These are phyloP conservation scores for Bacterosira constricta DNA, from an alignment of 108 stramenopile species.

Conservation along the genomic window DNA sequence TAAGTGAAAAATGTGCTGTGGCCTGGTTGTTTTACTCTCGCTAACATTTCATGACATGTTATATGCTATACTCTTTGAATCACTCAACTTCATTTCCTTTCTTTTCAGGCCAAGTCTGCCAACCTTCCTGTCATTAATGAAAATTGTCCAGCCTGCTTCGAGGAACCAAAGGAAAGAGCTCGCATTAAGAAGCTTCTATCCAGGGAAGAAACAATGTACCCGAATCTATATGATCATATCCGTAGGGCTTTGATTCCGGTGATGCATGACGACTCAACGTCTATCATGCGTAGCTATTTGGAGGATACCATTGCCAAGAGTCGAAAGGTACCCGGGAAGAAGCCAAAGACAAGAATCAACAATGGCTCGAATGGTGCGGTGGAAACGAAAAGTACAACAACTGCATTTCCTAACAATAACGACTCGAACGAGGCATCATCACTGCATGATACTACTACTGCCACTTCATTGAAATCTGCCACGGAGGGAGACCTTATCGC, in stretches of 20 bases:
- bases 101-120: slow-evolving; percentile 59
- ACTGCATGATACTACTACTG: background rate
- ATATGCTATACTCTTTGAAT: background rate
- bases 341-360: slow-evolving; percentile 3
- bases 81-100: background rate
- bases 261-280: slow-evolving; percentile 85
- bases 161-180: slow-evolving; percentile 98
- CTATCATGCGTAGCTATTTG: slow-evolving; percentile 78
- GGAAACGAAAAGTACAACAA: background rate
- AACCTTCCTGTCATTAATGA: slow-evolving; percentile 98
- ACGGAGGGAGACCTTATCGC: slow-evolving; percentile 76
- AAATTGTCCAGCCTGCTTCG: slow-evolving; percentile 99
- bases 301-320: slow-evolving; percentile 83
- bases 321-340: slow-evolving; percentile 54
- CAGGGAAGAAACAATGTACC: slow-evolving; percentile 90
- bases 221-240: slow-evolving; percentile 87
- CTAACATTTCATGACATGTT: too few species aligned
- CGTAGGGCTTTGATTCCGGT: slow-evolving; percentile 70
- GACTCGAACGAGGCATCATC: background rate
- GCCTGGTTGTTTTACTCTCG: too few species aligned
- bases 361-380: slow-evolving; percentile 10
- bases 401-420: background rate
- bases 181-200: slow-evolving; percentile 93
- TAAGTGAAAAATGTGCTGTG: background rate
- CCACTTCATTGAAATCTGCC: slow-evolving; percentile 38